Percentiles rank a stretch among this genome's conserved stretches.
phyloP scores from a whole-genome alignment of 495 filamentous ascomycete genomes.

The Talaromyces trachyspermus region DNA sequence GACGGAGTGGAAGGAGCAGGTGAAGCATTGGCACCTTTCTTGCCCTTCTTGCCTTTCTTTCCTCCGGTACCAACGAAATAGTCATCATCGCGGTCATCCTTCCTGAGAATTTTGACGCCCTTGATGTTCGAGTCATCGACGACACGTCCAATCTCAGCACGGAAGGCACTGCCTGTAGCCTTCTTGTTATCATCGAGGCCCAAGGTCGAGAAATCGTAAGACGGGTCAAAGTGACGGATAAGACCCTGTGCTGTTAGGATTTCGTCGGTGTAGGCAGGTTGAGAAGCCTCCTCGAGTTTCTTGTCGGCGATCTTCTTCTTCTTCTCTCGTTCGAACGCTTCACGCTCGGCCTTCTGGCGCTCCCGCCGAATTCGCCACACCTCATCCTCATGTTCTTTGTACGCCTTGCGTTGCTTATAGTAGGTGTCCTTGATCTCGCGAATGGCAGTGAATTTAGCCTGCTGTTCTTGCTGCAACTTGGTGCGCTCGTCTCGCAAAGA shows the following conservation, averaged over 20 bases:
- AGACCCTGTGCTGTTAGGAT: conserved; percentile 80
- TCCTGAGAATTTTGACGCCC: conserved; percentile 69
- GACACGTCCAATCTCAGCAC: conserved; percentile 70
- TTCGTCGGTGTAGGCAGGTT: conserved; percentile 82
- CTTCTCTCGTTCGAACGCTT: conserved; percentile 63
- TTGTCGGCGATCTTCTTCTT: conserved; percentile 74
- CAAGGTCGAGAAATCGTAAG: conserved; percentile 54
- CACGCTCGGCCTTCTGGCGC: conserved; percentile 70
- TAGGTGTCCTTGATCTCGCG: conserved; percentile 81
- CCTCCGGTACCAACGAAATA: conserved; percentile 72
- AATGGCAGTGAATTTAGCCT: conserved; percentile 72
- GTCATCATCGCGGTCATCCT: conserved; percentile 78
- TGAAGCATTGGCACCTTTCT: conserved; percentile 48
- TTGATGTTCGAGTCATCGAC: conserved; percentile 72
- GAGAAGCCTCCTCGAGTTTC: conserved; percentile 84
- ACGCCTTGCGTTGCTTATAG: conserved; percentile 68
- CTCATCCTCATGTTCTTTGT: conserved; percentile 73
- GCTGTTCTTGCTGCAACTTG: conserved; percentile 72
- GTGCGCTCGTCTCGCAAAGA: conserved; percentile 81
- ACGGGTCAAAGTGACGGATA: conserved; percentile 84
- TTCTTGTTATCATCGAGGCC: conserved; percentile 51
- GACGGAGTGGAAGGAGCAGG: conserved; percentile 35
- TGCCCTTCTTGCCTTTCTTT: conserved; percentile 93
- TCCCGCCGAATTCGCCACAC: conserved; percentile 65
- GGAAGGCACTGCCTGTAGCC: conserved; percentile 60